These are phyloP conservation scores for Domatiomyces catenatus DNA, from an alignment of 2,329 filamentous ascomycete species.

Conservation along the genomic window DNA sequence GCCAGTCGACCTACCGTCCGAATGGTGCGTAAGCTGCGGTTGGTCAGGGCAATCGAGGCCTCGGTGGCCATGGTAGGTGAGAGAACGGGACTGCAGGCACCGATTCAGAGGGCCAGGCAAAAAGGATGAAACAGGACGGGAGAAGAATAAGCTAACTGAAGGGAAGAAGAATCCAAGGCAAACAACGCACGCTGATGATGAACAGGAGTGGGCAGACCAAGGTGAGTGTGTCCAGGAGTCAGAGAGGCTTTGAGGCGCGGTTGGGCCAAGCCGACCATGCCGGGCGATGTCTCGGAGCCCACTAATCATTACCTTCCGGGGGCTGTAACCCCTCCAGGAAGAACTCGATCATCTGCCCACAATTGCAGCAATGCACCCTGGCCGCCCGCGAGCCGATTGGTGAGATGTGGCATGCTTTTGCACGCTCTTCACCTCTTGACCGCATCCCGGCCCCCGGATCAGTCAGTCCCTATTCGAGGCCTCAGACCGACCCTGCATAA, in stretches of 20 bases:
- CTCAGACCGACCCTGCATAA: neutral
- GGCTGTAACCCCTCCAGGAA: neutral
- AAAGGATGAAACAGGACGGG: neutral
- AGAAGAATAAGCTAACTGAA: neutral
- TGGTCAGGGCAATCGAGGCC: constrained; percentile 45
- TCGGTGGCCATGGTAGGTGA: constrained; percentile 16
- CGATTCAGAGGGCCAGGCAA: neutral
- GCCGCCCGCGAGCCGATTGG: neutral
- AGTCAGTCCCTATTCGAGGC: neutral
- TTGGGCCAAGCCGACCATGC: neutral
- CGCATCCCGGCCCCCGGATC: neutral
- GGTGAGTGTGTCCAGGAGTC: neutral
- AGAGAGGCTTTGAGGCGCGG: neutral
- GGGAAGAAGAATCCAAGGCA: neutral
- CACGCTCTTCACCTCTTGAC: neutral
- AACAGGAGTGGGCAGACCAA: neutral
- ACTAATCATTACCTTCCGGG: neutral
- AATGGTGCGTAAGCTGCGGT: constrained; percentile 73
- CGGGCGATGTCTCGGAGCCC: neutral
- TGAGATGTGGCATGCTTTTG: neutral
- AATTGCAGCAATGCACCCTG: neutral
- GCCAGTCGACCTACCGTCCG: constrained; percentile 49
- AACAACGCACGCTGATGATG: neutral
- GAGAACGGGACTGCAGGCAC: neutral
- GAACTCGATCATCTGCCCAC: neutral